phyloP scores from a whole-genome alignment of 2,329 filamentous ascomycete genomes.

The Colletotrichum magnum region DNA sequence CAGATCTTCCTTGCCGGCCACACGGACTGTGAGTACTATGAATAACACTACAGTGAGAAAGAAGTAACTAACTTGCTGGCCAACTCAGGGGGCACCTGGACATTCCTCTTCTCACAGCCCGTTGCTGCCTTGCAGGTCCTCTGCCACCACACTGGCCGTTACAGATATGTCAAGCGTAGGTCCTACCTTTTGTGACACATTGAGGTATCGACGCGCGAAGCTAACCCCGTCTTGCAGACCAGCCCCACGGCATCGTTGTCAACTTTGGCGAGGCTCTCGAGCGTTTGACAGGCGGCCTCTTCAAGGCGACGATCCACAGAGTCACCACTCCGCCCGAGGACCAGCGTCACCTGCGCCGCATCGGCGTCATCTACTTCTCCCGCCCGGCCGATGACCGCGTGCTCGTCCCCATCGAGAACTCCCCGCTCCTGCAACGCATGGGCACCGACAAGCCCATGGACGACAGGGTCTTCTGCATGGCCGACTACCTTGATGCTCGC shows the following conservation, averaged over 20 bases:
- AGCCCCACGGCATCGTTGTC: slow-evolving; percentile 53
- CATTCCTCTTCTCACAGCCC: slow-evolving; percentile 56
- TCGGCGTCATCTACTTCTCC: slow-evolving; percentile 58
- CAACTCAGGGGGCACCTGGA: slow-evolving; percentile 49
- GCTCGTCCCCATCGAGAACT: slow-evolving; percentile 52
- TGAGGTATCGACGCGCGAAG: accelerated
- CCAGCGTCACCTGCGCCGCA: slow-evolving; percentile 51
- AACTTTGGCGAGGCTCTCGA: slow-evolving; percentile 53
- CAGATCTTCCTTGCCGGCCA: slow-evolving; percentile 57
- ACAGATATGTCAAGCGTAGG: slow-evolving; percentile 52
- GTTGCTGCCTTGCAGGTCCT: slow-evolving; percentile 56
- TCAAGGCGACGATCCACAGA: slow-evolving; percentile 50
- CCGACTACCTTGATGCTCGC: slow-evolving; percentile 47
- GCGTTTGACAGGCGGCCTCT: slow-evolving; percentile 49
- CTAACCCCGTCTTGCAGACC: slow-evolving; percentile 36
- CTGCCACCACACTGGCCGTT: slow-evolving; percentile 49
- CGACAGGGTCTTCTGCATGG: slow-evolving; percentile 47
- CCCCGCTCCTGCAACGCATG: slow-evolving; percentile 50
- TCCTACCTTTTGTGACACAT: background rate
- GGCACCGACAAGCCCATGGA: slow-evolving; percentile 47
- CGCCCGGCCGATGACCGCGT: slow-evolving; percentile 53
- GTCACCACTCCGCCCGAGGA: slow-evolving; percentile 50
- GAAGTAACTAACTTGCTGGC: background rate
- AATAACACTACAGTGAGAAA: background rate
- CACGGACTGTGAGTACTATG: slow-evolving; percentile 50